Evolutionary conservation across 2,329 filamentous ascomycete species (phyloP).

Genomic region (Aspergillus sergii): DNA sequence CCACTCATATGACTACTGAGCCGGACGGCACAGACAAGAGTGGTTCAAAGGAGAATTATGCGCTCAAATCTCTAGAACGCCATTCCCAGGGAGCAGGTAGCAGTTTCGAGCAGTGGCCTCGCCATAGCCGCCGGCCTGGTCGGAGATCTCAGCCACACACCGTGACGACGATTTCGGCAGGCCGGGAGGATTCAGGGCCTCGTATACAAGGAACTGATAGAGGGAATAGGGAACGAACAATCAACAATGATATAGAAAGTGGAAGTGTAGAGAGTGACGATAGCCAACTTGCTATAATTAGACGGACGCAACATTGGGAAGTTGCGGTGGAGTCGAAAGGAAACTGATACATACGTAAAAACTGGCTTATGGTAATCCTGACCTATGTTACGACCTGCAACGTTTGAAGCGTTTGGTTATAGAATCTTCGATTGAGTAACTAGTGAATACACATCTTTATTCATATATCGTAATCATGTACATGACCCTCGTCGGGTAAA

Average conservation of each 20-base stretch:
- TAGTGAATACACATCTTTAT: background rate
- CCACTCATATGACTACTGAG: background rate
- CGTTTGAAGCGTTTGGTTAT: background rate
- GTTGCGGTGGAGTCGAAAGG: background rate
- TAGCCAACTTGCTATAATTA: background rate
- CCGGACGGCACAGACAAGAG: background rate
- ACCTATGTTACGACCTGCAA: background rate
- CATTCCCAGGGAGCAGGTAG: background rate
- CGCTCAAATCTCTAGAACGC: background rate
- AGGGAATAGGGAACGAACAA: background rate
- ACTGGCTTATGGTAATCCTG: rapidly evolving
- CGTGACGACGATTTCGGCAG: background rate
- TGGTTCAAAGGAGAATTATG: background rate
- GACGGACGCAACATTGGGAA: background rate
- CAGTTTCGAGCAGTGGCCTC: background rate
- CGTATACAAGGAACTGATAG: background rate
- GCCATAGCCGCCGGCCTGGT: too few species aligned
- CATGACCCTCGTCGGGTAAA: rapidly evolving
- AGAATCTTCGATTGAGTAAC: background rate
- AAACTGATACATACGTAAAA: background rate
- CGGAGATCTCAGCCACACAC: background rate
- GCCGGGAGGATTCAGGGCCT: background rate
- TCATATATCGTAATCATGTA: background rate
- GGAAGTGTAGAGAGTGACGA: background rate
- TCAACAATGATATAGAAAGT: background rate